phyloP scores from a whole-genome alignment of 768 basidiomycete species.

The Leucocoprinus birnbaumii region DNA sequence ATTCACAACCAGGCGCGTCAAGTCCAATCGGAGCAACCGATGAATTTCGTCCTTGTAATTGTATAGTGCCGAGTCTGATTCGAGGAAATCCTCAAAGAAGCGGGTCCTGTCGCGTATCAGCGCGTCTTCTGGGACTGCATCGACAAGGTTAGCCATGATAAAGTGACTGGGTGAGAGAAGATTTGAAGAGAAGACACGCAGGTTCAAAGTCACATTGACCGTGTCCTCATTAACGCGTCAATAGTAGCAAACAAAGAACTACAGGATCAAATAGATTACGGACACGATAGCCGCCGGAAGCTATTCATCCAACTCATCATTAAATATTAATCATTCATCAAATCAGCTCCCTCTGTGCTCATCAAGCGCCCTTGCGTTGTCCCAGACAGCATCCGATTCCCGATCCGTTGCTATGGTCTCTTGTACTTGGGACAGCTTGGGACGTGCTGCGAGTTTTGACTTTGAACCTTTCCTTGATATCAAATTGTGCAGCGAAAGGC shows the following conservation, averaged over 20 bases:
- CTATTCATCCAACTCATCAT: no score
- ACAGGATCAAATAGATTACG: constrained; percentile 3
- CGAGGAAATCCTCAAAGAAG: constrained; percentile 81
- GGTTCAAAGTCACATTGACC: neutral
- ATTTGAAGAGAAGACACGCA: constrained; percentile 11
- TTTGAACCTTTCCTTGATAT: neutral
- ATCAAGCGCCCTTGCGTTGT: no score
- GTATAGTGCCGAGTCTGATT: constrained; percentile 60
- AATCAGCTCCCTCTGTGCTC: neutral
- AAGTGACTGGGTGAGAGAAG: constrained; percentile 9
- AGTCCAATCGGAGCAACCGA: constrained; percentile 77
- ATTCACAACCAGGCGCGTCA: constrained; percentile 90
- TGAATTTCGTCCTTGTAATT: constrained; percentile 86
- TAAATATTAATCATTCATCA: no score
- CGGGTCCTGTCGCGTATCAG: constrained; percentile 72
- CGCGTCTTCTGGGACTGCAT: constrained; percentile 66
- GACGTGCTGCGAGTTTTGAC: neutral
- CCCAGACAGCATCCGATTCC: no score
- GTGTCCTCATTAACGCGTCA: constrained; percentile 25
- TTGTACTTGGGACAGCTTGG: no score
- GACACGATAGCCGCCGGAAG: no score
- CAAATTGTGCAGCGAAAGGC: neutral
- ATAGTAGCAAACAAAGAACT: constrained; percentile 18
- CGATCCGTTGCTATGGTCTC: no score
- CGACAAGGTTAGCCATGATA: constrained; percentile 47